A percentile compares a stretch with the other conserved stretches of the same genome.
phyloP scores from a whole-genome alignment of 139 green algal species.

The Tetratostichococcus sp. region DNA sequence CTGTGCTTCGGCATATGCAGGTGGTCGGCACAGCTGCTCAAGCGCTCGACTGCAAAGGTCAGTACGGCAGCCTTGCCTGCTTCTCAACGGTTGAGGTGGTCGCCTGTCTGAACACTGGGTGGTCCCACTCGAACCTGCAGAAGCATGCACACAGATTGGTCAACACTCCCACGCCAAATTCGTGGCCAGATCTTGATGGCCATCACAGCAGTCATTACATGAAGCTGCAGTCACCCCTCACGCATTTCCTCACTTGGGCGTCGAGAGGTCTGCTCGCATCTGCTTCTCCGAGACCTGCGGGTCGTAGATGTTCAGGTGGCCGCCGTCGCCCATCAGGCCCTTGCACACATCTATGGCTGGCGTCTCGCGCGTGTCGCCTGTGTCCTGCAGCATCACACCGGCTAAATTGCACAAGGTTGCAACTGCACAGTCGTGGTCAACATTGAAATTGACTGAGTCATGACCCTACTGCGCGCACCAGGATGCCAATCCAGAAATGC shows the following conservation, averaged over 20 bases:
- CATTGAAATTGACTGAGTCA: no score
- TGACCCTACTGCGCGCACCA: no score
- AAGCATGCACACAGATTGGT: background rate
- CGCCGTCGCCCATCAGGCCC: constrained; percentile 45
- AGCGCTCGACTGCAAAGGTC: no score
- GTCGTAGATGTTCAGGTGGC: constrained; percentile 86
- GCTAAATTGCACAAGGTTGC: no score
- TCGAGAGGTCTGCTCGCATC: constrained; percentile 79
- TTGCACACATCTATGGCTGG: constrained; percentile 98
- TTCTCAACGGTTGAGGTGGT: constrained; percentile 32
- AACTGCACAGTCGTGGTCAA: no score
- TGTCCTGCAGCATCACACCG: constrained; percentile 23
- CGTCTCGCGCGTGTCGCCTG: constrained; percentile 95
- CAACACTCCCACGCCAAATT: no score
- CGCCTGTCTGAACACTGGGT: constrained; percentile 38
- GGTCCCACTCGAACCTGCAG: constrained; percentile 85
- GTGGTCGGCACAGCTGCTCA: background rate
- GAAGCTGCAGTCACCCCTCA: no score
- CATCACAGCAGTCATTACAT: no score
- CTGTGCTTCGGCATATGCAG: no score
- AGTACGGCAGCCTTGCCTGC: background rate
- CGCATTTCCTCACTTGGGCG: constrained; percentile 44
- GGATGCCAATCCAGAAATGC: no score
- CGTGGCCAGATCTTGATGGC: no score
- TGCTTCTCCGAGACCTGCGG: constrained; percentile 76